A percentile compares a stretch with the other conserved stretches of the same genome.
Conservation (phyloP, 371 early-diverging fungal species). For the Smittium culicis region DNA sequence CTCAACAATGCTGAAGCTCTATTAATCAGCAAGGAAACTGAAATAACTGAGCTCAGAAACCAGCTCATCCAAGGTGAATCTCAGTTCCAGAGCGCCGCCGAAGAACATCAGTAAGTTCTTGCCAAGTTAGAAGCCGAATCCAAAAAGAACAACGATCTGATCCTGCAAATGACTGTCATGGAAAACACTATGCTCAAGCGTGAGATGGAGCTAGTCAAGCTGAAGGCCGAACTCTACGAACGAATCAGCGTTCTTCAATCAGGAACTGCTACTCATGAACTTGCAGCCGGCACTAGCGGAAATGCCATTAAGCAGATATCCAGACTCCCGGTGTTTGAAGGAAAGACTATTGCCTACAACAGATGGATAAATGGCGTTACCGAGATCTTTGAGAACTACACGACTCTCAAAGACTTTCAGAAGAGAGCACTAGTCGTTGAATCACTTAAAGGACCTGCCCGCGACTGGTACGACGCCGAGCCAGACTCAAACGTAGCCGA, state of each 20-base stretch:
- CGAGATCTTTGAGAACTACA: background rate
- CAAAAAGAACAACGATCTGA: background rate
- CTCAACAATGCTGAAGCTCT: background rate
- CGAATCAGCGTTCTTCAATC: background rate
- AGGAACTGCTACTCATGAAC: background rate
- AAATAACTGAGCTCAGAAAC: background rate
- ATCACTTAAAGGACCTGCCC: background rate
- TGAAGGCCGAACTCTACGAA: background rate
- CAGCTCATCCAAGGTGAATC: background rate
- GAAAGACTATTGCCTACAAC: background rate
- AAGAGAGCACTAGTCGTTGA: conserved; percentile 1
- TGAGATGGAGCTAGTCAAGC: background rate
- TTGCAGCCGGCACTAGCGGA: background rate
- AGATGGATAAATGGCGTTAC: background rate
- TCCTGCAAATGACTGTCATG: background rate
- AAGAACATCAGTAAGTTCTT: background rate
- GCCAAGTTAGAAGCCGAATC: background rate
- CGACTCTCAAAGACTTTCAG: background rate
- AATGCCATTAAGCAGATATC: background rate
- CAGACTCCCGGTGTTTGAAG: background rate
- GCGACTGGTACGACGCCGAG: conserved; percentile 1
- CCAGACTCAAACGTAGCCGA: background rate
- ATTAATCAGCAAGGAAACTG: background rate
- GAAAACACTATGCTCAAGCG: background rate
- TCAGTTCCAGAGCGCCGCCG: background rate